Evolutionary conservation across 768 basidiomycete species (phyloP).

Genomic region (Suillus subalutaceus): DNA sequence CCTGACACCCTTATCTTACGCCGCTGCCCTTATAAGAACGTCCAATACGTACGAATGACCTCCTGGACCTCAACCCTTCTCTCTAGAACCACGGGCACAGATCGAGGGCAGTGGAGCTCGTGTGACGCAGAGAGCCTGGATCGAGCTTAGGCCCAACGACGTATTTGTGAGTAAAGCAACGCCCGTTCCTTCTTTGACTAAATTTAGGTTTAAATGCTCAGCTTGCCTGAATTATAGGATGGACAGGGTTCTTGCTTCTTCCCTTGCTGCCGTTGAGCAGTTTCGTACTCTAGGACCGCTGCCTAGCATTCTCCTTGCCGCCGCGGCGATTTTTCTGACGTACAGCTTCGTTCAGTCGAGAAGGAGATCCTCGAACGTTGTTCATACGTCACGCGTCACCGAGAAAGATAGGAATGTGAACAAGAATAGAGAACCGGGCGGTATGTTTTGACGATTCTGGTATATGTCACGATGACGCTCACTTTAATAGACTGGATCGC

Average conservation of each 20-base stretch:
- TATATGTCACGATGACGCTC: not conserved
- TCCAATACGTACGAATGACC: slow-evolving; percentile 2
- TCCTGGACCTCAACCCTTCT: not conserved
- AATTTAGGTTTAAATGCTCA: not conserved
- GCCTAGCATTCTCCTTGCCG: not conserved
- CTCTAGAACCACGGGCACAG: not conserved
- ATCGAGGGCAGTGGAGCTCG: slow-evolving; percentile 3
- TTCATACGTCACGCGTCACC: not conserved
- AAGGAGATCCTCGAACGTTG: not conserved
- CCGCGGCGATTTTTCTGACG: slow-evolving; percentile 1
- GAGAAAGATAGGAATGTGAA: slow-evolving; percentile 18
- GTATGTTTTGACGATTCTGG: slow-evolving; percentile 15
- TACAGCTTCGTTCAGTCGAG: slow-evolving; percentile 17
- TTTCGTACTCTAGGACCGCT: not conserved
- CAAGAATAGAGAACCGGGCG: slow-evolving; percentile 25
- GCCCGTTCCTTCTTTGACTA: not conserved
- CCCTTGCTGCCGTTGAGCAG: not conserved
- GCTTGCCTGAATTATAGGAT: not conserved
- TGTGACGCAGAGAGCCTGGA: not conserved
- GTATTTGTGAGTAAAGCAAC: not conserved
- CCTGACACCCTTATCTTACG: slow-evolving; percentile 9
- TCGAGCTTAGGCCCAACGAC: not conserved
- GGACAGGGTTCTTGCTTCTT: not conserved
- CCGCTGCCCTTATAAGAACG: not conserved
- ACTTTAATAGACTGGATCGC: slow-evolving; percentile 53